Base-by-base conservation (phyloP, 805 yeast species). In the Kuraishia cidri region DNA sequence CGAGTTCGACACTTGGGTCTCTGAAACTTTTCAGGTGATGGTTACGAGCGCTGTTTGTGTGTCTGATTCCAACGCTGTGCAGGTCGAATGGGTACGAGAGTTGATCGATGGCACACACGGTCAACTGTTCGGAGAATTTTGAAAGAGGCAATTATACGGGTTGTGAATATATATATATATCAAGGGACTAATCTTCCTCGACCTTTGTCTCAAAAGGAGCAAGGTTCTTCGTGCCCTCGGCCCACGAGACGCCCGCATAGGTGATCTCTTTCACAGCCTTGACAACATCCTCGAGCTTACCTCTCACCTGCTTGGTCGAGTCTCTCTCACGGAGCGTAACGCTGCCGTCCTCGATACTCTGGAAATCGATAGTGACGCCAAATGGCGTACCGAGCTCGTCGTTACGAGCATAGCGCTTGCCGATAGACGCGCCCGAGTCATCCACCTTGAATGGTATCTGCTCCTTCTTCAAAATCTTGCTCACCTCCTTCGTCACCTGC, bases 321-420 rank as follows among this genome's bases (percentile, higher is more conserved):
- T 90, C 98, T 69, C 98, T 84, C 63, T 90, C 97, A 72, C 98
- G 85, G 54, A 90, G 70, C 23, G 98, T 90, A 44, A 90, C 83
- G 10, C 96, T 79, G 32, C 75, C 74, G 54, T 90, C 97, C 54
- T 80, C 74, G 41, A 83, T 73, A 34, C 95, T 79, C 43, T 90
- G 97, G 59, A 92, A 90, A 61, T 90, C 98, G 48, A 90, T 82
- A 43, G 98, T 90, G 61, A 90, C 76, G 58, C 98, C 98, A 56
- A 92, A 92, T 47, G 98, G 98, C 34, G 97, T 92, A 61, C 98
- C 98, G 54, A 90, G 72, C 67, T 90, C 98, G 62, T 90, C 98
- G 60, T 90, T 90, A 68, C 98, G 84, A 42, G 98, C 87, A 52
- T 90, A 90, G 66, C 98, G 81, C 68, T 88, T 85, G 65, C 98